phyloP scores from a whole-genome alignment of 1,284 basidiomycete species.

The Ceratobasidium sp. region DNA sequence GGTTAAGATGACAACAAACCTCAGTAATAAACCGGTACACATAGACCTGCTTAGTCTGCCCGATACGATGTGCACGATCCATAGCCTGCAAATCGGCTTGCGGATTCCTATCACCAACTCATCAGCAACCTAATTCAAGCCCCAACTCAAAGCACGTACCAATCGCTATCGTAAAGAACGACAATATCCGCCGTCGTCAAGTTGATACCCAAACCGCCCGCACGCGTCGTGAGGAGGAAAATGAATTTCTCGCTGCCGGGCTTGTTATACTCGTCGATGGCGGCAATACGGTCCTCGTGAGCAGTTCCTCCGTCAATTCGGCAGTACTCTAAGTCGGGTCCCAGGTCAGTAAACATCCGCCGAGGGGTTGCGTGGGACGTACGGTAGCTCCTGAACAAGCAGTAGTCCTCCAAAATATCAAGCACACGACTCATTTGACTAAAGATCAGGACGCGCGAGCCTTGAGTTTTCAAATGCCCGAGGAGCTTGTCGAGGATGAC shows the following conservation, averaged over 20 bases:
- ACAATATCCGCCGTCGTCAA: constrained; percentile 95
- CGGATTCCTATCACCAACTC: constrained; percentile 73
- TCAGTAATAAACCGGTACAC: constrained; percentile 99
- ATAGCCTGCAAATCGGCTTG: constrained; percentile 99
- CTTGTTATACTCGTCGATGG: constrained; percentile 98
- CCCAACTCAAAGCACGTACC: constrained; percentile 57
- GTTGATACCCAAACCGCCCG: constrained; percentile 98
- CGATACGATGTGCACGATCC: constrained; percentile 98
- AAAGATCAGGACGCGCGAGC: constrained; percentile 95
- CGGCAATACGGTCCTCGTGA: constrained; percentile 93
- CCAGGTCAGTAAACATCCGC: neutral
- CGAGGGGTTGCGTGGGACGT: constrained; percentile 48
- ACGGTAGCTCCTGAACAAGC: constrained; percentile 91
- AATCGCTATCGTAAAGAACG: constrained; percentile 97
- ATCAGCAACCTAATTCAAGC: constrained; percentile 41
- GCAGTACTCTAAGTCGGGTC: constrained; percentile 71
- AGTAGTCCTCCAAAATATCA: constrained; percentile 98
- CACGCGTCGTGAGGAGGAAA: constrained; percentile 95
- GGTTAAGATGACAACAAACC: constrained; percentile 48
- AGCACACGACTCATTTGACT: constrained; percentile 97
- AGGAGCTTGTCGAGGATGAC: constrained; percentile 95
- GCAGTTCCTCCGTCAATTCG: constrained; percentile 96
- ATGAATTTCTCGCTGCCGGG: constrained; percentile 95
- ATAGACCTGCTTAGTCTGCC: constrained; percentile 98
- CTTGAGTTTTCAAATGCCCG: constrained; percentile 86